Base-by-base conservation (phyloP, 331 rosid genomes). In the Erythrophleum ivorense region DNA sequence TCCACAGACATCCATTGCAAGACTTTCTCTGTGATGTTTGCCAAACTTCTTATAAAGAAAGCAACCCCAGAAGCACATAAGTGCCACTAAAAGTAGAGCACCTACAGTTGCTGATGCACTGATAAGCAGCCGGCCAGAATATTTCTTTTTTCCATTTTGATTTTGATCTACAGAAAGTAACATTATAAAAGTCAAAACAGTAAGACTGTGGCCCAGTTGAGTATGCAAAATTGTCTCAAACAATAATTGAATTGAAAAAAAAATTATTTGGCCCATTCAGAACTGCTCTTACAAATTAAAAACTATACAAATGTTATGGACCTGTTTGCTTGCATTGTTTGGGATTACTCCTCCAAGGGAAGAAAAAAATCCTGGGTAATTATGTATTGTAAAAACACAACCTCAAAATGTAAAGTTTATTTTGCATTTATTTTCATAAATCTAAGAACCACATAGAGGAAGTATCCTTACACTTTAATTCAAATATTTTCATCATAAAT, bases 11-110 rank as follows among this genome's bases (percentile, higher is more conserved):
- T 93, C 93, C 91, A 86, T 83, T 53, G 92, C 98, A 48, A 90
- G 87, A 80, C 92, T 90, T 77, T 87, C 86, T 76, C 72, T 80
- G 77, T 93, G 97, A 65, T 81, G 86, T 88, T 91, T 95, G 63
- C 97, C 98, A 53, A 95, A 93, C 87, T 91, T 91, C 75, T 93
- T 95, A 75, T 93, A 95, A 34, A 95, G 94, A 83, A 90, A 95
- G 89, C 97, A 95, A 76, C 98, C 98, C 98, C 98, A 95, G 82
- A 95, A 95, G 82, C 98, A 93, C 98, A 95, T 95, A 67, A 95
- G 98, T 74, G 98, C 98, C 69, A 95, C 98, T 85, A 95, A 90
- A 85, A 95, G 99, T 57, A 95, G 89, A 46, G 99, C 99, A 8
- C 99, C 99, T 74, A 95, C 96, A 70, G 99, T 95, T 72, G 99